Base-by-base conservation (phyloP, 202 grass and related monocot species). In the Setaria viridis region DNA sequence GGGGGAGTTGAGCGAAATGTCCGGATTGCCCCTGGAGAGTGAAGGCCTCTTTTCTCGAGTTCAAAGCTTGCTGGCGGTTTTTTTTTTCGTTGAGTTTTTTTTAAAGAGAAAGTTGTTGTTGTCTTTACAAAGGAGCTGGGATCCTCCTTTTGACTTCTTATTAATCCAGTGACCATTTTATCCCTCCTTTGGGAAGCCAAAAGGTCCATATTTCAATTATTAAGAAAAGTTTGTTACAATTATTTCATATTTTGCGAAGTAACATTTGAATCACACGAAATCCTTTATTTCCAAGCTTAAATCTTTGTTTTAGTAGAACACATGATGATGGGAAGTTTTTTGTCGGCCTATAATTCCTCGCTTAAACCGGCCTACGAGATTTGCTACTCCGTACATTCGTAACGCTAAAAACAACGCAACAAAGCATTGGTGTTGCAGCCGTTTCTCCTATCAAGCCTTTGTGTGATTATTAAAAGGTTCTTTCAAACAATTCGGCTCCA, bases 21-120 rank as follows among this genome's bases (percentile, higher is more conserved):
- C 88, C 2, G 55, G 0, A 65, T 56, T 85, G 19, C 83, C 88
- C 82, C 64, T 70, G 0, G 4, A 37, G 25, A 25, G 25, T 25
- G 25, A 25, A 25, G 0, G 3, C 14, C 17, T 47, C 42, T 50
- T 4, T 25, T 4, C 25, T 2, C 5, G 3, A 19, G 8, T 70
- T 48, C 41, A 2, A 46, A 53, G 41, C 51, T 0, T 70, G 11
- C 35, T 67, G 11, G 1, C 39, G 15, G 5, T 70, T 12, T 62
- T 19, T 39, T 21, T 49, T 21, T 19, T 5, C 35, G 16, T 39
- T 35, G 11, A 20, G 25, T 25, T 25, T 34, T 0, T 35, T 11
- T 5, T 1, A 51, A 62, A 62, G 21, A 5, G 30, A 60, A 62
- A 5, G 5, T 4, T 33, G 0, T 7, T n/a, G 49, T 17, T 37